These are phyloP conservation scores for Melaleuca alternifolia DNA, from an alignment of 345 rosid genomes.

Conservation along the genomic window DNA sequence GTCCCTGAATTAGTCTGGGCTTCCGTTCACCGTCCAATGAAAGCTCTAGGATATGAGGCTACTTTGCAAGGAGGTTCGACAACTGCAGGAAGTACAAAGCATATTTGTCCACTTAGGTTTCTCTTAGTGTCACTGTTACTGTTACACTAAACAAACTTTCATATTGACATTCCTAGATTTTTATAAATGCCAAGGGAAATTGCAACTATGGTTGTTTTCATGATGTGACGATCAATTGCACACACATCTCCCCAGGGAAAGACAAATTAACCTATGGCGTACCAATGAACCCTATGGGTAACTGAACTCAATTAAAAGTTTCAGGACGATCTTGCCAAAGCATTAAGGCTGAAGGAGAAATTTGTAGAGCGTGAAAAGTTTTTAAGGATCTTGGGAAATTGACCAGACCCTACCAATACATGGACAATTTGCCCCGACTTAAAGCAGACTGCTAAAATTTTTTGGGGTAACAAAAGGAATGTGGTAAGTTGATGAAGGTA, in stretches of 20 bases:
- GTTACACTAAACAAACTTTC: neutral
- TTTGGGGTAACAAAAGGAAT: neutral
- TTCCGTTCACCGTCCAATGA: neutral
- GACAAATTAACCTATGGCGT: neutral
- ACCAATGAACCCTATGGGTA: neutral
- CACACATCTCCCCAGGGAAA: neutral
- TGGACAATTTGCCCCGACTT: neutral
- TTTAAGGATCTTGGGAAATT: neutral
- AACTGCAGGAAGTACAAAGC: neutral
- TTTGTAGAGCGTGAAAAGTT: neutral
- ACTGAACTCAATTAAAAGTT: neutral
- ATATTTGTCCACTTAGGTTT: neutral
- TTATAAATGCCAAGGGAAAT: neutral
- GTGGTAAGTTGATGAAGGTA: neutral
- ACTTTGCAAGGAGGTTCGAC: neutral
- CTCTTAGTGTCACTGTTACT: neutral
- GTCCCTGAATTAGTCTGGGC: too few species aligned
- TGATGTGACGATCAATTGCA: neutral
- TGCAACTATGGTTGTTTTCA: neutral
- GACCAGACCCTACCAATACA: neutral
- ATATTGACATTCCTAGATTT: neutral
- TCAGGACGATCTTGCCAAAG: neutral
- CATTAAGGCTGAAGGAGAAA: neutral
- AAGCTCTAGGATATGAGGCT: neutral
- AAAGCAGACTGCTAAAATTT: neutral